Evolutionary conservation across 2,329 filamentous ascomycete species (phyloP), one percentile per base, ranked within the genome.

Genomic region (Huntiella decipiens): DNA sequence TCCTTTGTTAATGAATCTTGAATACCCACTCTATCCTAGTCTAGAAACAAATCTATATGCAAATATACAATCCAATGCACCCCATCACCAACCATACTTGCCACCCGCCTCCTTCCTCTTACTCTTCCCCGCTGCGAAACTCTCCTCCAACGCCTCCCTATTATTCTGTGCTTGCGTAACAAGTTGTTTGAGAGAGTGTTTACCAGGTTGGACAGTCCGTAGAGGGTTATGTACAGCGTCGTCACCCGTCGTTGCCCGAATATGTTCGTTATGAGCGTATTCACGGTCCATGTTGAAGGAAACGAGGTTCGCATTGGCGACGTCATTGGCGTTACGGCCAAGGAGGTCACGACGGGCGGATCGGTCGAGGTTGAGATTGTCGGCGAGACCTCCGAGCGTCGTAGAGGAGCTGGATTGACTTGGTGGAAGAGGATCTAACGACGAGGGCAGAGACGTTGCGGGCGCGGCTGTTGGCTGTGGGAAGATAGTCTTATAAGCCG

Each of bases 201-300:
- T 95, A 37, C 51, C 49, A 50, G 85, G 83, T 3, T 86, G 82
- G 17, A 83, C 78, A 57, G 94, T 80, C 44, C 85, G 79, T 47
- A 95, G 79, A 5, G 86, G 82, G 55, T 88, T 87, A 45, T 77
- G 75, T 56, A 76, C 66, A 45, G 77, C 76, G 56, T 76, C 66
- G 58, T 86, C 75, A 56, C 82, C 79, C 43, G 74, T 65, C 4
- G 22, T 28, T 13, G 77, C 73, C 8, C 84, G 74, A 16, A 92
- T 58, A 53, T 70, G 69, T 62, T 94, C 82, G 60, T 96, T 96
- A 55, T 82, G 75, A 17, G 71, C 73, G 60, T 96, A 96, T 63
- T 95, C 87, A 48, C 68, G 65, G 58, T 92, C 85, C 52, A 85
- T 87, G 63, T 93, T 84, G 70, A 95, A 94, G 56, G 81, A 86